A percentile compares a stretch with the other conserved stretches of the same genome.
Evolutionary conservation across 2,329 filamentous ascomycete genomes (phyloP).

Genomic region (Penicillium digitatum): DNA sequence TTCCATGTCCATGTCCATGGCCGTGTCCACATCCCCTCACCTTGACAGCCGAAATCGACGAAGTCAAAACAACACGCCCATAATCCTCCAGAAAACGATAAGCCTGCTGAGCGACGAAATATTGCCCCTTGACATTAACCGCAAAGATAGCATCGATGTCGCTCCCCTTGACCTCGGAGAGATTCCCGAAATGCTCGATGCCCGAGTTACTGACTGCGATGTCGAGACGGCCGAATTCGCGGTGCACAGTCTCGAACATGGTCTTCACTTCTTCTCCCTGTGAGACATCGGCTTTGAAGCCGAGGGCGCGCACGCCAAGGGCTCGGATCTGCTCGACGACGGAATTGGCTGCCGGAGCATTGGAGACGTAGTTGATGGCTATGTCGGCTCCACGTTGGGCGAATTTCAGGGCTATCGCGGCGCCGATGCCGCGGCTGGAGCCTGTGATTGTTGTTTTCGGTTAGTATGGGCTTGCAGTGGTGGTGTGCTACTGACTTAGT

Average conservation of each 20-base stretch:
- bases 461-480: background rate
- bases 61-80: slow-evolving; percentile 21
- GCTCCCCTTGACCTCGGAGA: slow-evolving; percentile 11
- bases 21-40: slow-evolving; percentile 1
- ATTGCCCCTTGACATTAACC: slow-evolving; percentile 24
- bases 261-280: slow-evolving; percentile 13
- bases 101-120: slow-evolving; percentile 23
- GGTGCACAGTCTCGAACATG: slow-evolving; percentile 16
- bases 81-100: slow-evolving; percentile 19
- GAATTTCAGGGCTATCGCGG: slow-evolving; percentile 20
- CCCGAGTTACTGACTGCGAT: slow-evolving; percentile 24
- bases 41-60: slow-evolving; percentile 23
- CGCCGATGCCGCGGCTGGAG: slow-evolving; percentile 23
- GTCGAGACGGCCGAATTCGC: slow-evolving; percentile 18
- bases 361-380: slow-evolving; percentile 19
- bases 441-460: slow-evolving; percentile 15
- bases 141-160: slow-evolving; percentile 22
- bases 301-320: slow-evolving; percentile 14
- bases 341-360: slow-evolving; percentile 11
- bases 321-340: slow-evolving; percentile 12
- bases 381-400: slow-evolving; percentile 18
- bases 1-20: background rate
- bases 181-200: slow-evolving; percentile 19
- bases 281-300: slow-evolving; percentile 21
- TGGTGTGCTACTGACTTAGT: slow-evolving; percentile 8